These are phyloP conservation scores for Spathaspora sp. DNA, from an alignment of 1,139 yeast species.

Conservation along the genomic window DNA sequence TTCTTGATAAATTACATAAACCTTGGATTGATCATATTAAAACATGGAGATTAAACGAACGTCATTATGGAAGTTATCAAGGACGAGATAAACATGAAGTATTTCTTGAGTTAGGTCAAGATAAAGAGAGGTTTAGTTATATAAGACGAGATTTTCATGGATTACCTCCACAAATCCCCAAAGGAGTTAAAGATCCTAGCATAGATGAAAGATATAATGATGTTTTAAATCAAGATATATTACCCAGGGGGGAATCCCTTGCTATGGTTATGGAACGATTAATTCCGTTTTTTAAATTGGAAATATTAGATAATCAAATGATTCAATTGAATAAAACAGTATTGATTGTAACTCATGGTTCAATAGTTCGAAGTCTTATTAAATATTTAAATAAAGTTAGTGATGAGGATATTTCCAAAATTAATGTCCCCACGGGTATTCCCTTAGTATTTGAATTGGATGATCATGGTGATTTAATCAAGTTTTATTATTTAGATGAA, in stretches of 20 bases:
- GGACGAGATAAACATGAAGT: conserved; percentile 60
- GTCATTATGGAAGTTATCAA: conserved; percentile 78
- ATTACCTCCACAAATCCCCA: conserved; percentile 55
- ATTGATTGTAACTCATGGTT: conserved; percentile 72
- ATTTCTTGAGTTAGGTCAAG: conserved; percentile 54
- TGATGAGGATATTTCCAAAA: conserved; percentile 61
- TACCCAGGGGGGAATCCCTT: conserved; percentile 72
- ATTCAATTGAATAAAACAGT: conserved; percentile 45
- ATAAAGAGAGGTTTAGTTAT: conserved; percentile 51
- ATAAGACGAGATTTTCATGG: conserved; percentile 70
- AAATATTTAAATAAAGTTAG: conserved; percentile 56
- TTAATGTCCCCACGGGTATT: conserved; percentile 77
- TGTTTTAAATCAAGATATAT: conserved; percentile 18
- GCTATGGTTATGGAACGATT: conserved; percentile 63
- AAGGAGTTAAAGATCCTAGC: conserved; percentile 24
- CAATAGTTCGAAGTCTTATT: conserved; percentile 67
- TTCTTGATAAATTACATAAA: conserved; percentile 46
- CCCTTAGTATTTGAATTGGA: conserved; percentile 62
- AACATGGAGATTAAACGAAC: conserved; percentile 73
- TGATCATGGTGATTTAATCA: conserved; percentile 41
- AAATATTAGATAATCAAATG: conserved; percentile 37
- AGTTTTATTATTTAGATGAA: conserved; percentile 65
- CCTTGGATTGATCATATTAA: conserved; percentile 50
- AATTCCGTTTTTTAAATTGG: conserved; percentile 50
- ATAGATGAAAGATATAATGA: conserved; percentile 50